Percentiles rank a stretch among this genome's conserved stretches.
These are phyloP conservation scores for Lepraria neglecta DNA, from an alignment of 495 filamentous ascomycete species.

Conservation along the genomic window DNA sequence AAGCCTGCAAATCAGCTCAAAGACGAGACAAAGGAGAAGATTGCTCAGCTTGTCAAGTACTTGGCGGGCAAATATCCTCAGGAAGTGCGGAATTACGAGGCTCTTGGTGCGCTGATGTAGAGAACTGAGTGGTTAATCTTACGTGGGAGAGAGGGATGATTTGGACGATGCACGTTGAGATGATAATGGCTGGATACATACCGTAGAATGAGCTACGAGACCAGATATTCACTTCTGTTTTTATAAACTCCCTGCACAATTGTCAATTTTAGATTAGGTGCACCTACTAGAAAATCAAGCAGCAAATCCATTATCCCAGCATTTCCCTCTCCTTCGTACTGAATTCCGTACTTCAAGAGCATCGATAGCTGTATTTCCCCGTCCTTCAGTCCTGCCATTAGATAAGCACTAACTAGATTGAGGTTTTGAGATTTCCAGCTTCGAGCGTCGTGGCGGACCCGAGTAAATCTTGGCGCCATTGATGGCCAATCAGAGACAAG, in stretches of 20 bases:
- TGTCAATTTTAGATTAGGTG: background rate
- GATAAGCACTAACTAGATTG: background rate
- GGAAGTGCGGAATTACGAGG: constrained; percentile 27
- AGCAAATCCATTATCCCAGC: background rate
- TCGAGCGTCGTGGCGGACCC: background rate
- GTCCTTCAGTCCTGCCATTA: background rate
- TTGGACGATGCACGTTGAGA: background rate
- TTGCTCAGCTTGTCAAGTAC: constrained; percentile 66
- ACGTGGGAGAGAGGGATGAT: background rate
- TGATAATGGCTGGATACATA: background rate
- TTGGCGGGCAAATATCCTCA: constrained; percentile 47
- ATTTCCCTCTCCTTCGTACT: background rate
- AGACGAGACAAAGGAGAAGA: constrained; percentile 64
- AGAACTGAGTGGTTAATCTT: background rate
- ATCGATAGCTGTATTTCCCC: background rate
- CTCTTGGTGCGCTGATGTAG: constrained; percentile 22
- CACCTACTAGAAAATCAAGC: background rate
- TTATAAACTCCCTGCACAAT: background rate
- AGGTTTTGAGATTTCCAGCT: background rate
- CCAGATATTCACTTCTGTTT: background rate
- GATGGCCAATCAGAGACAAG: too few relatives aligned
- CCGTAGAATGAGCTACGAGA: background rate
- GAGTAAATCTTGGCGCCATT: background rate
- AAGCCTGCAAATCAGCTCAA: constrained; percentile 70
- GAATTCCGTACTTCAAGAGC: background rate